These are phyloP conservation scores for Colletotrichum lentis DNA, from an alignment of 2,329 filamentous ascomycete genomes.

Conservation along the genomic window DNA sequence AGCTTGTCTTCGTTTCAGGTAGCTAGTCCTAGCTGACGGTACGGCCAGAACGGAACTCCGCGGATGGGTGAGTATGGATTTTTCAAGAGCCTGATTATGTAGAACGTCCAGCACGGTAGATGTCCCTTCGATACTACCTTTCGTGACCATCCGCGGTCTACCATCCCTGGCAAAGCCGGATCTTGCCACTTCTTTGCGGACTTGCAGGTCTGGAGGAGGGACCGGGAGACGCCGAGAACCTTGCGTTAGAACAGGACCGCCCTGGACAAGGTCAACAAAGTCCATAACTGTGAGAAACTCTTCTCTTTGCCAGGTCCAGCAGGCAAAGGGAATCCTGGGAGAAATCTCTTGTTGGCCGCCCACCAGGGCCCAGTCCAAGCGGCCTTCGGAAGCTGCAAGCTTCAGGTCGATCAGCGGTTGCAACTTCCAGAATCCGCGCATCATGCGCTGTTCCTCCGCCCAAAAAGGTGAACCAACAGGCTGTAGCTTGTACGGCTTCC, in stretches of 20 bases:
- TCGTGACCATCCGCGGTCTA: not conserved
- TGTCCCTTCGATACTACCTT: not conserved
- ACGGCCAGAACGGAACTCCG: slow-evolving; percentile 20
- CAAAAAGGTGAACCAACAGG: slow-evolving; percentile 5
- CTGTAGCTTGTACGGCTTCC: slow-evolving; percentile 1
- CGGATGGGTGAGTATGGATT: slow-evolving; percentile 4
- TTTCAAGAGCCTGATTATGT: not conserved
- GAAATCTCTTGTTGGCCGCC: not conserved
- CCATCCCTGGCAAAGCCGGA: not conserved
- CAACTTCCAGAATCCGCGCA: slow-evolving; percentile 30
- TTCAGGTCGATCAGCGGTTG: slow-evolving; percentile 17
- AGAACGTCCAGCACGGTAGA: slow-evolving; percentile 2
- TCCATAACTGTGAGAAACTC: slow-evolving; percentile 25
- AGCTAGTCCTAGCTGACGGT: slow-evolving; percentile 5
- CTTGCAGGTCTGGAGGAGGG: not conserved
- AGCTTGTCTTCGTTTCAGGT: slow-evolving; percentile 19
- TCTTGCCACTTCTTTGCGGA: slow-evolving; percentile 7
- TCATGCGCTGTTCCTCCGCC: slow-evolving; percentile 29
- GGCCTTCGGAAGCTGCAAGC: not conserved
- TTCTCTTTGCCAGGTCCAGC: slow-evolving; percentile 19
- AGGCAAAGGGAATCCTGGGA: not conserved
- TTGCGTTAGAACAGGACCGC: not conserved
- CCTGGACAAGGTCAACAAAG: slow-evolving; percentile 14
- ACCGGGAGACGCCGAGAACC: not conserved
- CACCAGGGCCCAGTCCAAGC: not conserved